Base-by-base conservation (phyloP, 192 early-diverging fungal genomes). In the Coemansia sp. region DNA sequence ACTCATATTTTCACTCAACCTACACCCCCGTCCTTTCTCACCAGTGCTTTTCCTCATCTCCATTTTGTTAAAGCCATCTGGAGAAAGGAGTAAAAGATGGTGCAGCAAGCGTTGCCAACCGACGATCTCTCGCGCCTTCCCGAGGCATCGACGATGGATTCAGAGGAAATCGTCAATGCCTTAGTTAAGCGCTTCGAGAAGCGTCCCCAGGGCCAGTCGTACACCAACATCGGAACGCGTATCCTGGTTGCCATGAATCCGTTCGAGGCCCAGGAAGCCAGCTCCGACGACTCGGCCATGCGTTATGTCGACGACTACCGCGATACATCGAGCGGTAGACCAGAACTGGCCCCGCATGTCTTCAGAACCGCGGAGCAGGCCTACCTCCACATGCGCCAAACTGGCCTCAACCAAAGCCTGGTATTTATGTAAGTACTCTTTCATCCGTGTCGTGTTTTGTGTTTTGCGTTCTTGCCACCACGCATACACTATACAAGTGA, bases 231-330 rank as follows among this genome's bases (percentile, higher is more conserved):
- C 63, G 88, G 88, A 11, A 70, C 79, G 10, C 85, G 90, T 1
- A 75, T 83, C 20, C 75, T 97, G 2, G 71, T 95, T 13, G 84
- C 90, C 6, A 68, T 95, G 15, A 87, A 89, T 15, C 89, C 91
- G 11, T 84, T 77, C 31, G 67, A 84, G 28, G 79, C 84, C 34
- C 70, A 80, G 30, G 85, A 83, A 27, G 72, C 79, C 4, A 74
- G 84, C 31, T 85, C 87, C 34, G 82, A 85, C 45, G 73, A 79
- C 11, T 76, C 82, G 27, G 71, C 87, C 10, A 87, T 93, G 70
- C 82, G 90, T 20, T 91, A 93, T 68, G 87, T 90, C 38, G 75
- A 82, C n/a, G 82, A 84, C 50, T 92, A 90, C 65, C 88, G 89
- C 67, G 83, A 87, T 41, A 85, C 83, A 4, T 75, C 75, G 13